Percentiles rank a stretch among this genome's conserved stretches.
Conservation (phyloP, 768 basidiomycete genomes). For the Lentinula sp. region DNA sequence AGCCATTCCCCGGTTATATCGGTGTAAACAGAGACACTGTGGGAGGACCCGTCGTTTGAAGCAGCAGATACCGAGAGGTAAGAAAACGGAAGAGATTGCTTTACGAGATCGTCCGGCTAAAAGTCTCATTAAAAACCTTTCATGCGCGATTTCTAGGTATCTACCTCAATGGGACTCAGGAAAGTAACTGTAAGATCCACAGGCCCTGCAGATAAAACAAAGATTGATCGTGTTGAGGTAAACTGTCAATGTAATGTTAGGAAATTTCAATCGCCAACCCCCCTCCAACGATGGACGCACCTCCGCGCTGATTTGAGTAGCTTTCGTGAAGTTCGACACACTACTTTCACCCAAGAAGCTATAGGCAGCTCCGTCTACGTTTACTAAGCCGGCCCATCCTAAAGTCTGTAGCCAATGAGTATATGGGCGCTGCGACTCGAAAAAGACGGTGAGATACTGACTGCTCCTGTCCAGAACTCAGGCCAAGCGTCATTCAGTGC, state of each 20-base stretch:
- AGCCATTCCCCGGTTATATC: constrained; percentile 43
- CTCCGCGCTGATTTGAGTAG: constrained; percentile 31
- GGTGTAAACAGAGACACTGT: constrained; percentile 38
- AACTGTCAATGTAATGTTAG: constrained; percentile 24
- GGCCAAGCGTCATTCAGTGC: constrained; percentile 28
- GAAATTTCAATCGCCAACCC: not conserved
- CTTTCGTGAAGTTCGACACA: constrained; percentile 20
- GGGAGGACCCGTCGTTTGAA: constrained; percentile 29
- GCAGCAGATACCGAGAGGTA: constrained; percentile 33
- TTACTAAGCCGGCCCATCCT: constrained; percentile 45
- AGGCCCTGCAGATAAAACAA: constrained; percentile 44
- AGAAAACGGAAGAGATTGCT: constrained; percentile 48
- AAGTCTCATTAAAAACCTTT: not conserved
- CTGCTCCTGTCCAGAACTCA: constrained; percentile 42
- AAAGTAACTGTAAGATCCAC: constrained; percentile 46
- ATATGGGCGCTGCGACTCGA: not conserved
- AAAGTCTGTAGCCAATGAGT: constrained; percentile 24
- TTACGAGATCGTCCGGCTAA: constrained; percentile 39
- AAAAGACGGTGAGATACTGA: constrained; percentile 13
- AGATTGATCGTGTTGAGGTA: constrained; percentile 49
- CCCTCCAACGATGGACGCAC: constrained; percentile 16
- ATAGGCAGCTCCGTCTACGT: constrained; percentile 38
- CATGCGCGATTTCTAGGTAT: not conserved
- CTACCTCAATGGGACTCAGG: constrained; percentile 52
- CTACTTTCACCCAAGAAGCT: constrained; percentile 36